A percentile compares a stretch with the other conserved stretches of the same genome.
phyloP scores from a whole-genome alignment of 2,329 filamentous ascomycete genomes.

The Berkeleyomyces basicola region DNA sequence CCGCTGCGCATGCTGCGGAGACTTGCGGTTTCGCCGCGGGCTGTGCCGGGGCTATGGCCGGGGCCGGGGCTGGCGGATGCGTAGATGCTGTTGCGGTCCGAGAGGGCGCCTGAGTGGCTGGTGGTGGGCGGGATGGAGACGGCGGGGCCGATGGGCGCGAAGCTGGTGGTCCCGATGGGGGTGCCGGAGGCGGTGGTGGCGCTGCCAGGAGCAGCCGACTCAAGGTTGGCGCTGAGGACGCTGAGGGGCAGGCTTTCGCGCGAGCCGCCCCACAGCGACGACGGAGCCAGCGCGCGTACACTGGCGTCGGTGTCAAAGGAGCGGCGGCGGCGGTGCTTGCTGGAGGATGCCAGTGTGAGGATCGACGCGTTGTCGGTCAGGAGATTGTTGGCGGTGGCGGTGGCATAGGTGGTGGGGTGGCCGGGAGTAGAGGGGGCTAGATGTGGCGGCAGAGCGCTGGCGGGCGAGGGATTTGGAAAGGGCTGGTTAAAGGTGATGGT shows the following conservation, averaged over 20 bases:
- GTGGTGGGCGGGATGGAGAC: conserved; percentile 49
- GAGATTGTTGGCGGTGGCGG: conserved; percentile 67
- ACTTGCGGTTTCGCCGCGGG: conserved; percentile 51
- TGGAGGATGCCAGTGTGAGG: conserved; percentile 67
- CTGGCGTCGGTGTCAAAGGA: conserved; percentile 78
- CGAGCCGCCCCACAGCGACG: conserved; percentile 66
- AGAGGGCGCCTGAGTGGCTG: conserved; percentile 55
- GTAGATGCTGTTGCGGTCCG: conserved; percentile 45
- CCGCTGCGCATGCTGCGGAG: conserved; percentile 68
- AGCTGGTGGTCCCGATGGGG: neutral
- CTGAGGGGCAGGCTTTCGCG: conserved; percentile 66
- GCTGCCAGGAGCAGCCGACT: neutral
- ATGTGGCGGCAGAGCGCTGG: conserved; percentile 57
- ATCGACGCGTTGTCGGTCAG: conserved; percentile 77
- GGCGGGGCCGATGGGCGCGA: conserved; percentile 16
- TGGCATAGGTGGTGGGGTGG: conserved; percentile 55
- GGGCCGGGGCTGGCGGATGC: conserved; percentile 44
- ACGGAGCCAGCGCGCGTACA: conserved; percentile 67
- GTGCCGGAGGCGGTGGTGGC: neutral
- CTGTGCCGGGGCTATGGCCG: neutral
- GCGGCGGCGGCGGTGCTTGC: conserved; percentile 57
- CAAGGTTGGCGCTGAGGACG: conserved; percentile 54
- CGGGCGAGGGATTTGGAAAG: conserved; percentile 45
- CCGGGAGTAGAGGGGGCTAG: conserved; percentile 34
- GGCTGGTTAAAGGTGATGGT: conserved; percentile 45